Evolutionary conservation across 345 rosid species (phyloP), one percentile per base, ranked within the genome.

Genomic region (Populus davidiana): DNA sequence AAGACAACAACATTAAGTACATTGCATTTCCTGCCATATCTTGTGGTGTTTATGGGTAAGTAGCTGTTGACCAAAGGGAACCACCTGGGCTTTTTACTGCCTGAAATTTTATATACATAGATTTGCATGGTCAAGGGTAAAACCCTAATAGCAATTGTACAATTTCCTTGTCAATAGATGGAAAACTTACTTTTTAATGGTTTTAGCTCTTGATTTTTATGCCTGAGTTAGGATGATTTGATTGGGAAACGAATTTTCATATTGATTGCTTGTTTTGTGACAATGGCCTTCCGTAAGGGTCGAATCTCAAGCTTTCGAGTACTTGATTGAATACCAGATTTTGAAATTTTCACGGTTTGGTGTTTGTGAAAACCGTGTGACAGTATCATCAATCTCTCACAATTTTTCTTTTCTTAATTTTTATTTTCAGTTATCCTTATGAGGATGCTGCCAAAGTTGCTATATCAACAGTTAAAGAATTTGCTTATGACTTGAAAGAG

Each of bases 21-120:
- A 80, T 94, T 78, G 98, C 98, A 33, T 93, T 93, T 80, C 88
- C 98, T 67, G 98, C 98, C 54, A 88, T 94, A 68, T 90, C 94
- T 64, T 94, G 98, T 77, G 99, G 99, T 67, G 80, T 85, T 49
- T 91, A 70, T 52, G 77, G 94, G 96, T 92, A 86, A 77, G 75
- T 80, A 67, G 75, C 18, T 44, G 50, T 3, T 44, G 17, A 44
- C 14, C 27, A 2, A 20, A 68, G 23, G 43, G 63, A 43, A 67
- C 10, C 36, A 17, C 14, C 50, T 13, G 17, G 17, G 50, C 50
- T 44, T 44, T 13, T 44, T 44, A 44, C 50, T 44, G 50, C 50
- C 14, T 3, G 14, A 13, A 12, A 11, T 44, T 44, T 44, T 13
- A 3, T 44, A 3, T 44, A 44, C 50, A 12, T 44, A 44, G 17